phyloP scores from a whole-genome alignment of 2,329 filamentous ascomycete species.

The Fusarium proliferatum region DNA sequence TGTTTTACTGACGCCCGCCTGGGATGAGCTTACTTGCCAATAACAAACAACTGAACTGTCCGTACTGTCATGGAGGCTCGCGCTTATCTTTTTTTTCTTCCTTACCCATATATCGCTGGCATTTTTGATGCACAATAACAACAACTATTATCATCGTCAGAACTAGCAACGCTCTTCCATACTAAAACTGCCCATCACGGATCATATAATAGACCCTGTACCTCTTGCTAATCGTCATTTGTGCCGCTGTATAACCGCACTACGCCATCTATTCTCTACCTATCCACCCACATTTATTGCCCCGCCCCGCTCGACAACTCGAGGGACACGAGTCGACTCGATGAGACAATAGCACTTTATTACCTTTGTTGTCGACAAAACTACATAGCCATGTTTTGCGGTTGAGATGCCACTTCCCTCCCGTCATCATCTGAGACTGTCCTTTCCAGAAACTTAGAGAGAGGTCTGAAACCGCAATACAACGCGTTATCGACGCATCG shows the following conservation, averaged over 20 bases:
- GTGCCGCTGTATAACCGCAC: constrained; percentile 10
- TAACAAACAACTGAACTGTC: not conserved
- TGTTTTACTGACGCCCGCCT: constrained; percentile 1
- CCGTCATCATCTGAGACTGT: not conserved
- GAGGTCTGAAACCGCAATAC: not conserved
- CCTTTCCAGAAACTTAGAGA: not conserved
- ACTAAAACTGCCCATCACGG: not conserved
- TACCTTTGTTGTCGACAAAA: constrained; percentile 8
- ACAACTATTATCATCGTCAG: not conserved
- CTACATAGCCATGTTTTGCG: not conserved
- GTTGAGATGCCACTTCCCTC: constrained; percentile 5
- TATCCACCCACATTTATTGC: constrained; percentile 16
- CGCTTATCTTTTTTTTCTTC: not conserved
- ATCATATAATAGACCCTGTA: not conserved
- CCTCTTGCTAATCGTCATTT: constrained; percentile 1
- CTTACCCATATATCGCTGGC: not conserved
- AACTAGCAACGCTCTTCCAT: not conserved
- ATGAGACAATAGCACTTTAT: constrained; percentile 24
- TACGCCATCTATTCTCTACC: constrained; percentile 7
- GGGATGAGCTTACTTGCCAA: constrained; percentile 4
- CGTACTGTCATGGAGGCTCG: not conserved
- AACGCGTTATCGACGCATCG: constrained; percentile 19
- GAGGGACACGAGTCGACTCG: constrained; percentile 16
- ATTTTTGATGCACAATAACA: not conserved
- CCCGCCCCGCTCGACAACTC: constrained; percentile 29